A percentile compares a stretch with the other conserved stretches of the same genome.
phyloP scores from a whole-genome alignment of 495 filamentous ascomycete genomes.

The Poronia punctata region DNA sequence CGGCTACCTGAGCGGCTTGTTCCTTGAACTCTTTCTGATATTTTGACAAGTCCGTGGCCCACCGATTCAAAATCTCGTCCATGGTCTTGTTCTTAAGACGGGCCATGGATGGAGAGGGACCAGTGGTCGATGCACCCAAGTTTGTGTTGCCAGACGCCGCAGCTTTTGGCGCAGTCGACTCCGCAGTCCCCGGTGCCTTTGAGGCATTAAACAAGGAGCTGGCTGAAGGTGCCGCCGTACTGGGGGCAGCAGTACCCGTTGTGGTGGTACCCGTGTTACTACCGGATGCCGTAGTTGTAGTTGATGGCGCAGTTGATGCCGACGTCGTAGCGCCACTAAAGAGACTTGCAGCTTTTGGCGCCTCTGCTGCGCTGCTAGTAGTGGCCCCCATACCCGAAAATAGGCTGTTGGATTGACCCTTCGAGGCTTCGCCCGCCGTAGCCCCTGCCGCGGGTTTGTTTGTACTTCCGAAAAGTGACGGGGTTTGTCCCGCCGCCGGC shows the following conservation, averaged over 20 bases:
- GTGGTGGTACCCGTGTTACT: conserved; percentile 5
- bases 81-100: conserved; percentile 97
- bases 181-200: conserved; percentile 18
- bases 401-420: conserved; percentile 11
- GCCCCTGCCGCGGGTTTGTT: conserved; percentile 16
- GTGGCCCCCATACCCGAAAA: conserved; percentile 12
- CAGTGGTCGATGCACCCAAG: conserved; percentile 65
- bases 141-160: conserved; percentile 26
- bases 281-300: conserved; percentile 12
- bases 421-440: conserved; percentile 13
- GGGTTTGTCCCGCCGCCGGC: conserved; percentile 17
- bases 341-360: conserved; percentile 22
- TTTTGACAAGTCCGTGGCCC: conserved; percentile 89
- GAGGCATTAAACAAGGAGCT: conserved; percentile 11
- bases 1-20: conserved; percentile 76
- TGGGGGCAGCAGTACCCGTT: conserved; percentile 10
- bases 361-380: conserved; percentile 12
- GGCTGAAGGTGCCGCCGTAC: conserved; percentile 9
- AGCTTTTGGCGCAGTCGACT: conserved; percentile 22
- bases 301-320: conserved; percentile 13
- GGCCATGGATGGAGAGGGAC: conserved; percentile 72
- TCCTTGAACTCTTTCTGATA: conserved; percentile 93
- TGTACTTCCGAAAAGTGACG: conserved; percentile 16
- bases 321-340: conserved; percentile 19
- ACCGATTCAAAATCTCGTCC: conserved; percentile 98